Evolutionary conservation across 495 filamentous ascomycete genomes (phyloP).

Genomic region (Xylona heveae): DNA sequence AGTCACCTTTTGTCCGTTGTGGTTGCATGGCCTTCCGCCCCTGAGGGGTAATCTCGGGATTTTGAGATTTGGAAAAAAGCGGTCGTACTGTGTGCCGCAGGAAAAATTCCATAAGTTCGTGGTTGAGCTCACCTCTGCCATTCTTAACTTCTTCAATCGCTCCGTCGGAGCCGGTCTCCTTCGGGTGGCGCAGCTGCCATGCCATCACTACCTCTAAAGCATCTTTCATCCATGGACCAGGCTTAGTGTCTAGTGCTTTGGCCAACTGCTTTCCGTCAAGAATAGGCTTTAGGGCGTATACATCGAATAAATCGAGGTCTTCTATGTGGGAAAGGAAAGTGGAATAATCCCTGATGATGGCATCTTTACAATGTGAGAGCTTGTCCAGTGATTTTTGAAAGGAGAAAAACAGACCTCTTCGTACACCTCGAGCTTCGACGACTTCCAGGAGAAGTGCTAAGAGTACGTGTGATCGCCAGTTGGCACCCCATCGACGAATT

Average conservation of each 20-base stretch:
- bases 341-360: slow-evolving; percentile 27
- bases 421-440: slow-evolving; percentile 13
- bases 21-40: slow-evolving; percentile 38
- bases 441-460: slow-evolving; percentile 48
- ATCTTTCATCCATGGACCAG: slow-evolving; percentile 58
- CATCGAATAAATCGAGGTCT: slow-evolving; percentile 26
- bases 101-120: slow-evolving; percentile 25
- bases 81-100: slow-evolving; percentile 35
- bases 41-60: slow-evolving; percentile 35
- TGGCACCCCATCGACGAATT: slow-evolving; percentile 50
- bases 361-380: not conserved
- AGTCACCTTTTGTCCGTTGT: slow-evolving; percentile 19
- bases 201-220: slow-evolving; percentile 51
- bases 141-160: slow-evolving; percentile 42
- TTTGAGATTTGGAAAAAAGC: slow-evolving; percentile 46
- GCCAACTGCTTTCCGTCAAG: slow-evolving; percentile 45
- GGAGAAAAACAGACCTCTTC: slow-evolving; percentile 1
- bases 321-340: slow-evolving; percentile 31
- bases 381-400: slow-evolving; percentile 6
- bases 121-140: slow-evolving; percentile 28
- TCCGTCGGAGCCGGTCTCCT: slow-evolving; percentile 29
- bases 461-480: slow-evolving; percentile 57
- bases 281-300: slow-evolving; percentile 30
- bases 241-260: slow-evolving; percentile 32
- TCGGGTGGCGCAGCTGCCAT: slow-evolving; percentile 74